Evolutionary conservation across 805 yeast species (phyloP).

Genomic region (Metschnikowia cubensis): DNA sequence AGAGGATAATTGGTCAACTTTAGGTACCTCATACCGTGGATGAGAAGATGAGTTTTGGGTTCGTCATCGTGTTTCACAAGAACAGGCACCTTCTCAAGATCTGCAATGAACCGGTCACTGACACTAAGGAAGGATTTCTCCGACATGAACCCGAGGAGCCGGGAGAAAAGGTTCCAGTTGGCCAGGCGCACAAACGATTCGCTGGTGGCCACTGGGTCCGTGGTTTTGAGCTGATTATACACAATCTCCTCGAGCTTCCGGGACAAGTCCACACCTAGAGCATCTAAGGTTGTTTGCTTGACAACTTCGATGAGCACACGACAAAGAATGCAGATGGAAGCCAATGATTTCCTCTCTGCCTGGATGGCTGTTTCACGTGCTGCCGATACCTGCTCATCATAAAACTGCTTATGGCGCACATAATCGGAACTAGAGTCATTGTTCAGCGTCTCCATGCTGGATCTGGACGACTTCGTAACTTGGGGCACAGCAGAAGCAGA

Average conservation of each 20-base stretch:
- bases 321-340: constrained; percentile 83
- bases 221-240: constrained; percentile 80
- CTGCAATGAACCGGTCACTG: constrained; percentile 90
- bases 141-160: constrained; percentile 86
- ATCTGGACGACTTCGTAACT: background rate
- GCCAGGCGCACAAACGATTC: constrained; percentile 75
- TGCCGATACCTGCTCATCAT: constrained; percentile 29
- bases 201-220: constrained; percentile 70
- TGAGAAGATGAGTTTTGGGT: constrained; percentile 65
- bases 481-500: constrained; percentile 34
- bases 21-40: constrained; percentile 89
- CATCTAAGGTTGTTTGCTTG: constrained; percentile 73
- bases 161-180: constrained; percentile 91
- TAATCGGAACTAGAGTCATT: constrained; percentile 10
- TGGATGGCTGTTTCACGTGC: constrained; percentile 69
- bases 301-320: constrained; percentile 91
- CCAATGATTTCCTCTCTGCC: constrained; percentile 81
- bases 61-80: constrained; percentile 34
- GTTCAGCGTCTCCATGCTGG: constrained; percentile 2
- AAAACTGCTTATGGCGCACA: constrained; percentile 21
- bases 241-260: constrained; percentile 89
- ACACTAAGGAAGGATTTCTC: constrained; percentile 78
- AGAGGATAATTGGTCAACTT: constrained; percentile 78
- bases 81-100: constrained; percentile 73
- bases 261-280: constrained; percentile 72